Base-by-base conservation (phyloP, 768 basidiomycete genomes). In the Leccinum barrowsii region DNA sequence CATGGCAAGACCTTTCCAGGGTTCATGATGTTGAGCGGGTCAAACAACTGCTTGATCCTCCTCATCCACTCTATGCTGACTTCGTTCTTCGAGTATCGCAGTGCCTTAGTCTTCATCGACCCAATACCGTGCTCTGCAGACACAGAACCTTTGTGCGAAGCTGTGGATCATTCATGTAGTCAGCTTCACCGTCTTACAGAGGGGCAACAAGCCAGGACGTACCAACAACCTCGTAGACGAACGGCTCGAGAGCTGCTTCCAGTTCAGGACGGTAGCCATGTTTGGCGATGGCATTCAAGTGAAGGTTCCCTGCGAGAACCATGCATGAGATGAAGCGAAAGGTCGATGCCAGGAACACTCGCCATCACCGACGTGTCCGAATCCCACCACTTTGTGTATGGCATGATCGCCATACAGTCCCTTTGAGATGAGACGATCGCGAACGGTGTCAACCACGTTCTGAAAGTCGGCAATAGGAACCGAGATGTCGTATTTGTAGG, bases 71-170 rank as follows among this genome's bases (percentile, higher is more conserved):
- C 88, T 63, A 98, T 89, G 68, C 89, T 92, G 22, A 84, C 81
- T 7, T 80, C 76, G 59, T 77, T 81, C 76, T 98, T 97, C 6
- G 92, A 93, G 74, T 97, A 98, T 40, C 81, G 81, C 21, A 98
- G 83, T 15, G 92, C 92, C 56, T 89, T 85, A 0, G 90, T 89
- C 77, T 98, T 98, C 90, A 93, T 93, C 0, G 87, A 82, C n/a
- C 96, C 95, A 54, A 99, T 86, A 5, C 96, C 96, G 71, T 99
- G 96, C 70, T 99, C 96, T 2, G 96, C 96, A 6, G 95, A 98
- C 63, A 99, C 85, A 0, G 96, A 98, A 7, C 96, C 96, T 52
- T 85, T 82, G 68, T 90, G 82, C 2, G 83, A 85, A 19, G 86
- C 90, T 92, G 61, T 21, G 52, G 17, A 28, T 12, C 13, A 47